Percentiles rank a stretch among this genome's conserved stretches.
Conservation (phyloP, 1,139 yeast species). For the Wickerhamomyces sp. region DNA sequence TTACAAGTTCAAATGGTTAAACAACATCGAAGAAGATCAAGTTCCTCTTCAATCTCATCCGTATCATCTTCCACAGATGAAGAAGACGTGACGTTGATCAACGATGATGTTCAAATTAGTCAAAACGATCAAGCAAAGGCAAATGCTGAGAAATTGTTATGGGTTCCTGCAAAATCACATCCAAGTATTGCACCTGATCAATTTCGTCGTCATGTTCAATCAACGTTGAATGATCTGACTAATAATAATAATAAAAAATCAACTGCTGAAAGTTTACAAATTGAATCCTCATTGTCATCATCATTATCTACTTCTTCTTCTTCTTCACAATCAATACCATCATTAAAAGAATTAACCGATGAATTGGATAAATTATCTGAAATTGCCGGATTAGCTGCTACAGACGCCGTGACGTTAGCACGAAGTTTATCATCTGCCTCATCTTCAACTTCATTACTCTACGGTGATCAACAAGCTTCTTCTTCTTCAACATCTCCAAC, state of each 20-base stretch:
- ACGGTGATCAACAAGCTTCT: neutral
- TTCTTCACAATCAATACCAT: slow-evolving; percentile 35
- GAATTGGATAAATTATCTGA: slow-evolving; percentile 63
- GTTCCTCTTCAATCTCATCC: slow-evolving; percentile 7
- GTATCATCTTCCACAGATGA: slow-evolving; percentile 8
- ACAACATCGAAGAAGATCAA: slow-evolving; percentile 6
- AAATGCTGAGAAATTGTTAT: slow-evolving; percentile 44
- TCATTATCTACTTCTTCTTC: no score
- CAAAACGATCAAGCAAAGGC: slow-evolving; percentile 12
- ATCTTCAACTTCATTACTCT: slow-evolving; percentile 36
- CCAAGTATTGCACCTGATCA: slow-evolving; percentile 93
- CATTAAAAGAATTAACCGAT: slow-evolving; percentile 59
- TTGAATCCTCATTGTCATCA: slow-evolving; percentile 1
- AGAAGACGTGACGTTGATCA: slow-evolving; percentile 16
- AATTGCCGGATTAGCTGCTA: slow-evolving; percentile 67
- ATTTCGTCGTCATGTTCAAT: slow-evolving; percentile 75
- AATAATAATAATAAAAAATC: no score
- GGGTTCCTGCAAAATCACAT: slow-evolving; percentile 96
- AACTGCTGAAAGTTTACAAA: slow-evolving; percentile 6
- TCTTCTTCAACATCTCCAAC: neutral
- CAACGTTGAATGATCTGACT: slow-evolving; percentile 71
- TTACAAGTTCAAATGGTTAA: slow-evolving; percentile 10
- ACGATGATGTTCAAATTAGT: slow-evolving; percentile 3
- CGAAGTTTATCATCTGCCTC: slow-evolving; percentile 61
- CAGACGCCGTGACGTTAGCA: slow-evolving; percentile 72